Conservation (phyloP, 2,329 filamentous ascomycete genomes). For the Trichophyton rubrum region DNA sequence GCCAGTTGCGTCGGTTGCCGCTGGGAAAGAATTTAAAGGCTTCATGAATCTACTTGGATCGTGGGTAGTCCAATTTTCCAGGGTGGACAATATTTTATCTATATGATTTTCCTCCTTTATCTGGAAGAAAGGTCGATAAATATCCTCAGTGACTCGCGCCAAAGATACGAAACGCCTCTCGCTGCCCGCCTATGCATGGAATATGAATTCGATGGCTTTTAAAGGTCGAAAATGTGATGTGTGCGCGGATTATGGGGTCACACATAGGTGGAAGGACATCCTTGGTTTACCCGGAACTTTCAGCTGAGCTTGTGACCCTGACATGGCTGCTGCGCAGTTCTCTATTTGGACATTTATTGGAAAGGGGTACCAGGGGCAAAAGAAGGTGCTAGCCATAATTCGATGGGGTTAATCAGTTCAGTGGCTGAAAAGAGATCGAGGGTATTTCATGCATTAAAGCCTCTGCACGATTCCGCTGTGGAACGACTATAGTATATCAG, state of each 20-base stretch:
- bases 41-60: not conserved
- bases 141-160: not conserved
- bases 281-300: not conserved
- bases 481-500: conserved; percentile 36
- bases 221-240: not conserved
- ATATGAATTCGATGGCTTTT: not conserved
- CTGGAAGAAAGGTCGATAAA: not conserved
- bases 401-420: conserved; percentile 3
- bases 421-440: conserved; percentile 3
- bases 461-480: conserved; percentile 23
- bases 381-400: conserved; percentile 4
- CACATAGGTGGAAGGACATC: not conserved
- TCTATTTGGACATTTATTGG: conserved; percentile 1
- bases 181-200: not conserved
- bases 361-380: conserved; percentile 4
- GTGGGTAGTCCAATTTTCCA: not conserved
- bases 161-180: not conserved
- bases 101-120: not conserved
- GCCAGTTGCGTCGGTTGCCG: not conserved
- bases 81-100: not conserved
- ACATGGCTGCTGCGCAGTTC: not conserved
- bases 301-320: not conserved
- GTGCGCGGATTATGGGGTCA: not conserved
- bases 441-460: conserved; percentile 3
- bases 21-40: not conserved